A percentile compares a stretch with the other conserved stretches of the same genome.
These are phyloP conservation scores for Chrysosporium keratinophilum DNA, from an alignment of 2,329 filamentous ascomycete genomes.

Conservation along the genomic window DNA sequence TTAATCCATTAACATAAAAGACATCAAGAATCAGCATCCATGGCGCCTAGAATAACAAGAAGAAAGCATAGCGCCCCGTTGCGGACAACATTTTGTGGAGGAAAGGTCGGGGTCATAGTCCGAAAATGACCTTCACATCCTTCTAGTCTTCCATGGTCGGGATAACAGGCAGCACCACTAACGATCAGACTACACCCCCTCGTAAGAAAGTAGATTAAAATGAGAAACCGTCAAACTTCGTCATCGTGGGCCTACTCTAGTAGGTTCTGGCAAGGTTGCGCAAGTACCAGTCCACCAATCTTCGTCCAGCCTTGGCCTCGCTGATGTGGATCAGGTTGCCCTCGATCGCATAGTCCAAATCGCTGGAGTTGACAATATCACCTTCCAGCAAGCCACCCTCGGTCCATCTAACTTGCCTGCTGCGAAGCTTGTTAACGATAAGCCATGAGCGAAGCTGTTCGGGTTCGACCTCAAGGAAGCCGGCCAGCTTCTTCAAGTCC, in stretches of 20 bases:
- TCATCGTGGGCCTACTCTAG: constrained; percentile 39
- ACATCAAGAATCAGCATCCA: background rate
- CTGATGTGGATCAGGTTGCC: constrained; percentile 97
- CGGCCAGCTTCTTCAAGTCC: constrained; percentile 95
- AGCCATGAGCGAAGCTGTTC: constrained; percentile 91
- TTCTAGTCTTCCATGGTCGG: background rate
- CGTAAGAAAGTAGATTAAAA: background rate
- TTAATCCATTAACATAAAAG: constrained; percentile 1
- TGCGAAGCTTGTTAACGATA: constrained; percentile 96
- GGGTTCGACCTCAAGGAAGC: constrained; percentile 93
- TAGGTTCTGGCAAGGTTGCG: constrained; percentile 94
- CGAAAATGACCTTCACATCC: background rate
- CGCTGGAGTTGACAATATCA: constrained; percentile 83
- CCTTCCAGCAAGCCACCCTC: constrained; percentile 85
- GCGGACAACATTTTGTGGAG: background rate
- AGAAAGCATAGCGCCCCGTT: background rate
- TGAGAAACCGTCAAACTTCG: background rate
- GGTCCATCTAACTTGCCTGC: constrained; percentile 87
- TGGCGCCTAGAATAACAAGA: background rate
- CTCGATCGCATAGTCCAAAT: constrained; percentile 94
- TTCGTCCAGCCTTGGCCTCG: constrained; percentile 94
- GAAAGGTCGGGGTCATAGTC: background rate
- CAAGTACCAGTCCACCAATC: constrained; percentile 97
- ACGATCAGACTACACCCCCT: too few species aligned
- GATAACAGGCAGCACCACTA: background rate